A percentile compares a stretch with the other conserved stretches of the same genome.
phyloP scores from a whole-genome alignment of 164 flowering plant genomes.

The Tetracentron sinense region DNA sequence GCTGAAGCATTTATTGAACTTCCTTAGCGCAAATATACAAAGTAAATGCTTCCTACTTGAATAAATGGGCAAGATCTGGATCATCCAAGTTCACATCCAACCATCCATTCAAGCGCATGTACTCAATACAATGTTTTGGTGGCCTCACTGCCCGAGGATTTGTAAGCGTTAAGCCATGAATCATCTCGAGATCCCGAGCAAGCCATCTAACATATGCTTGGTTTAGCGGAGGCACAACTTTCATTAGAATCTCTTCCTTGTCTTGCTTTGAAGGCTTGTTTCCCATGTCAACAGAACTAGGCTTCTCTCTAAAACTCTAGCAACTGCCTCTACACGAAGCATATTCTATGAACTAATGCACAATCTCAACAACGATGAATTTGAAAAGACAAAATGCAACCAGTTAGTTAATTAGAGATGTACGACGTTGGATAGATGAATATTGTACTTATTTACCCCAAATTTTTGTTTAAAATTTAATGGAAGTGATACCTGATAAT shows the following conservation, averaged over 20 bases:
- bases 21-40: too few relatives aligned
- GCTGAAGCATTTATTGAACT: too few relatives aligned
- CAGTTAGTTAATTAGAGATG: too few relatives aligned
- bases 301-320: not conserved
- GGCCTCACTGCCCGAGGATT: constrained; percentile 59
- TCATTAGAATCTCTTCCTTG: constrained; percentile 45
- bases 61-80: constrained; percentile 76
- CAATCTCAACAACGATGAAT: not conserved
- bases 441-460: too few relatives aligned
- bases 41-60: constrained; percentile 34
- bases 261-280: constrained; percentile 49
- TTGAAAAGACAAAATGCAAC: too few relatives aligned
- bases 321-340: not conserved
- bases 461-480: too few relatives aligned
- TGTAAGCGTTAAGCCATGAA: constrained; percentile 56
- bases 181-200: constrained; percentile 65
- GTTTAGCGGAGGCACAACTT: constrained; percentile 67
- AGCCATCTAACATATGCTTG: constrained; percentile 64
- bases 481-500: too few relatives aligned
- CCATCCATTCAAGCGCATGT: constrained; percentile 75
- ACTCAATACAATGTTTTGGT: constrained; percentile 72
- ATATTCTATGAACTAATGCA: not conserved
- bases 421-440: too few relatives aligned
- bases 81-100: constrained; percentile 72
- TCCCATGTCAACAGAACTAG: constrained; percentile 44